Percentiles rank a stretch among this genome's conserved stretches.
These are phyloP conservation scores for Sechiopsis laciniata DNA, from an alignment of 306 rosid genomes.

Conservation along the genomic window DNA sequence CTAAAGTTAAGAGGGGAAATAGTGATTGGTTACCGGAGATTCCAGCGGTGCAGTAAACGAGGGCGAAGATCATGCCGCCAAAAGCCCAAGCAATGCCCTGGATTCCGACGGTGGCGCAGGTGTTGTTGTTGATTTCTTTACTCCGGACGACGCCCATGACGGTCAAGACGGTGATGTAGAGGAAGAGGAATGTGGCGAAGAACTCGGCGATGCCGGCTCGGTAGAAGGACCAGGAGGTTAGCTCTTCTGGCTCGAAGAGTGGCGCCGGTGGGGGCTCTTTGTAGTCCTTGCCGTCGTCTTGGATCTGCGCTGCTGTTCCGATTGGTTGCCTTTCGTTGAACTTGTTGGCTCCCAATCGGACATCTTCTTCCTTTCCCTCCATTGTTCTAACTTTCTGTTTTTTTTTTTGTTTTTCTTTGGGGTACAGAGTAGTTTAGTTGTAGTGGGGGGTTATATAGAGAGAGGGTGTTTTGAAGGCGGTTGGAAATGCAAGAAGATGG, in stretches of 20 bases:
- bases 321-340: constrained; percentile 75
- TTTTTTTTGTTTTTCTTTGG: not conserved
- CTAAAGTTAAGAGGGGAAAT: no score
- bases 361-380: constrained; percentile 89
- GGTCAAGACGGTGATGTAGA: constrained; percentile 46
- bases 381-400: constrained; percentile 17
- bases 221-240: constrained; percentile 71
- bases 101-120: constrained; percentile 54
- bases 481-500: no score
- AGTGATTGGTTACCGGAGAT: constrained; percentile 46
- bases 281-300: constrained; percentile 67
- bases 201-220: constrained; percentile 59
- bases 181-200: constrained; percentile 49
- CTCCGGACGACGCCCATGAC: constrained; percentile 43
- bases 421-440: not conserved
- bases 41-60: constrained; percentile 90
- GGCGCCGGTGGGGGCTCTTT: constrained; percentile 61
- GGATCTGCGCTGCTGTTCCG: constrained; percentile 64
- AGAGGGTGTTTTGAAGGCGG: not conserved
- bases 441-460: not conserved
- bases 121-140: not conserved
- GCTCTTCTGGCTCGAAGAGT: constrained; percentile 65
- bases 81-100: constrained; percentile 81
- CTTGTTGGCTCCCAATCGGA: constrained; percentile 78
- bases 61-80: constrained; percentile 94